Evolutionary conservation across 2,329 filamentous ascomycete species (phyloP).

Genomic region (Atkinsonella hypoxylon): DNA sequence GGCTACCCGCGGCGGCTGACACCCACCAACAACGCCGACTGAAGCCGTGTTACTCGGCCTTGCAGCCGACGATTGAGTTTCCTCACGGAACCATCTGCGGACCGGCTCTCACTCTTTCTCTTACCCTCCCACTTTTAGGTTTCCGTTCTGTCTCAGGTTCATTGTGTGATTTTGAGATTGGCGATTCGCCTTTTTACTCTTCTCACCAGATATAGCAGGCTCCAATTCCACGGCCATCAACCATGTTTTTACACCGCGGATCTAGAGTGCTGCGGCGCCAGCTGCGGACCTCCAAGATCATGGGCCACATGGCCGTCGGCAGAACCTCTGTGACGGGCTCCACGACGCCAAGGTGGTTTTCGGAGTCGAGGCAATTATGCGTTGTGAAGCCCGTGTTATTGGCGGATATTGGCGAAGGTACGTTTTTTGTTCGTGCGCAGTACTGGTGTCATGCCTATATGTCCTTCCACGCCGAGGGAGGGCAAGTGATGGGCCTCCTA

Average conservation of each 20-base stretch:
- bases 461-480: background rate
- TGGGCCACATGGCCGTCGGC: conserved; percentile 23
- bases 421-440: conserved; percentile 10
- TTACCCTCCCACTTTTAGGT: background rate
- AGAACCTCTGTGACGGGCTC: conserved; percentile 17
- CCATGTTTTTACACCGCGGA: conserved; percentile 44
- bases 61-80: background rate
- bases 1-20: conserved; percentile 25
- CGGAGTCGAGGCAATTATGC: conserved; percentile 34
- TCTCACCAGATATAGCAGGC: background rate
- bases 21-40: conserved; percentile 23
- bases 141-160: background rate
- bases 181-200: background rate
- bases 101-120: background rate
- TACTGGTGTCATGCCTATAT: no score
- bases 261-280: conserved; percentile 38
- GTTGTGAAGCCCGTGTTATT: conserved; percentile 69
- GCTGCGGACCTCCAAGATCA: conserved; percentile 33
- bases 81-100: background rate
- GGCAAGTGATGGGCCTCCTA: background rate
- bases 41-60: conserved; percentile 15
- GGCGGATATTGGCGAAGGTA: conserved; percentile 79
- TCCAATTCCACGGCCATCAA: conserved; percentile 2
- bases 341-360: conserved; percentile 32
- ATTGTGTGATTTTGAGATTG: background rate